Conservation (phyloP, 495 filamentous ascomycete genomes). For the Neurospora sp. region DNA sequence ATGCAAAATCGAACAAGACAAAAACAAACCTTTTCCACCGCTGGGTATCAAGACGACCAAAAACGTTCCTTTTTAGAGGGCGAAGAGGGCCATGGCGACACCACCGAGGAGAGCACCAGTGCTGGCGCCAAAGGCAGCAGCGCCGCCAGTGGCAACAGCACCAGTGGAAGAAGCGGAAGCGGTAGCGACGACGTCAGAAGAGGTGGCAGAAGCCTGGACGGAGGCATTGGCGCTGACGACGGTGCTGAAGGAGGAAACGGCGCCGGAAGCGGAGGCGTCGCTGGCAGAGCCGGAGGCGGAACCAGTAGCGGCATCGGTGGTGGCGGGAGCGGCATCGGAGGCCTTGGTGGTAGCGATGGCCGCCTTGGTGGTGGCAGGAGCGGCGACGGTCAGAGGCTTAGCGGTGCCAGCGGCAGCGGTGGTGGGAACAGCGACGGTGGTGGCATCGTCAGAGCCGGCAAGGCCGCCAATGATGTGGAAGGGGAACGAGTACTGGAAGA, state of each 20-base stretch:
- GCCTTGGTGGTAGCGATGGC: neutral
- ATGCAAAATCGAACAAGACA: neutral
- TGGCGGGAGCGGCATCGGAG: neutral
- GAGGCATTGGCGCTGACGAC: conserved; percentile 2
- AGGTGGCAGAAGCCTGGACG: conserved; percentile 6
- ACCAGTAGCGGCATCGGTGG: neutral
- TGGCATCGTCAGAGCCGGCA: neutral
- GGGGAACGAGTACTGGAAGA: conserved; percentile 42
- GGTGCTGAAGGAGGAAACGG: conserved; percentile 1
- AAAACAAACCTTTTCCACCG: neutral
- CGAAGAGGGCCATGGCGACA: conserved; percentile 30
- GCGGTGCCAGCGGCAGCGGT: neutral
- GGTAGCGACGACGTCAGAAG: neutral
- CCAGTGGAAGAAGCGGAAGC: conserved; percentile 6
- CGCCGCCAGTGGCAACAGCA: conserved; percentile 19
- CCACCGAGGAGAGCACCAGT: conserved; percentile 29
- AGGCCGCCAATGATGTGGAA: conserved; percentile 31
- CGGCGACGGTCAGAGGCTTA: neutral
- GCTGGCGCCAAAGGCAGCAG: conserved; percentile 21
- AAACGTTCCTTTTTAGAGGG: conserved; percentile 23
- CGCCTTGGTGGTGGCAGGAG: neutral
- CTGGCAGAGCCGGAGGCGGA: neutral
- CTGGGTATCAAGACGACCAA: neutral
- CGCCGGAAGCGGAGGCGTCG: conserved; percentile 6
- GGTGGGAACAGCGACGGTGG: conserved; percentile 1